Percentiles rank a stretch among this genome's conserved stretches.
These are phyloP conservation scores for Verticillium tricorpus DNA, from an alignment of 2,329 filamentous ascomycete genomes.

Conservation along the genomic window DNA sequence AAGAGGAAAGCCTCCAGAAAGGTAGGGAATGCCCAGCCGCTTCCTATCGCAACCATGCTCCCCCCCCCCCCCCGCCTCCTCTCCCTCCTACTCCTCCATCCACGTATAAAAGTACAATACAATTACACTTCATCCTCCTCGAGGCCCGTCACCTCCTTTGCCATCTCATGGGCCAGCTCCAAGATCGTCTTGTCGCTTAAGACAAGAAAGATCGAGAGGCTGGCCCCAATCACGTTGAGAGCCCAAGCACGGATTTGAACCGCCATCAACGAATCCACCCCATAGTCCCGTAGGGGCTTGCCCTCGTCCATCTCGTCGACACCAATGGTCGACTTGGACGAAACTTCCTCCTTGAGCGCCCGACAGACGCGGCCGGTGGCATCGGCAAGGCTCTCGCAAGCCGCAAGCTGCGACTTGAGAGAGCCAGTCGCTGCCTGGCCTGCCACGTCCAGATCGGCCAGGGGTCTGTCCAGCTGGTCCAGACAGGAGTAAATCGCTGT, in stretches of 20 bases:
- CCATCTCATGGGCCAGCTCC: constrained; percentile 31
- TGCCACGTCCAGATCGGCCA: constrained; percentile 17
- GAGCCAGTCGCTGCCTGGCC: constrained; percentile 13
- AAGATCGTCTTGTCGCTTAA: constrained; percentile 36
- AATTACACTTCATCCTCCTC: not conserved
- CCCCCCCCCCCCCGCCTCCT: too few species aligned
- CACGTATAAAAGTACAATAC: too few species aligned
- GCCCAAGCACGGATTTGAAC: constrained; percentile 51
- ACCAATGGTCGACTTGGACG: constrained; percentile 19
- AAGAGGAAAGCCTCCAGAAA: too few species aligned
- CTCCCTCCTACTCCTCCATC: too few species aligned
- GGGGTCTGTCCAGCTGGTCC: constrained; percentile 41
- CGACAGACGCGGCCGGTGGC: constrained; percentile 25
- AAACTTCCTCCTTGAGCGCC: constrained; percentile 35
- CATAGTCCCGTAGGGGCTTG: constrained; percentile 38
- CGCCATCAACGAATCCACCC: constrained; percentile 48
- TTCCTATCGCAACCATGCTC: too few species aligned
- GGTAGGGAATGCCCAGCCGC: too few species aligned
- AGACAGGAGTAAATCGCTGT: constrained; percentile 45
- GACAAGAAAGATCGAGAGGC: constrained; percentile 44
- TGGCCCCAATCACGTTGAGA: constrained; percentile 34
- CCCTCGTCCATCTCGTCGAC: constrained; percentile 39
- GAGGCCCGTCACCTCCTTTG: constrained; percentile 16
- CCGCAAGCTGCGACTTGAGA: constrained; percentile 27
- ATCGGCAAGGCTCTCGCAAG: constrained; percentile 23